Evolutionary conservation across 768 basidiomycete species (phyloP).

Genomic region (Clitopilus passeckerianus): DNA sequence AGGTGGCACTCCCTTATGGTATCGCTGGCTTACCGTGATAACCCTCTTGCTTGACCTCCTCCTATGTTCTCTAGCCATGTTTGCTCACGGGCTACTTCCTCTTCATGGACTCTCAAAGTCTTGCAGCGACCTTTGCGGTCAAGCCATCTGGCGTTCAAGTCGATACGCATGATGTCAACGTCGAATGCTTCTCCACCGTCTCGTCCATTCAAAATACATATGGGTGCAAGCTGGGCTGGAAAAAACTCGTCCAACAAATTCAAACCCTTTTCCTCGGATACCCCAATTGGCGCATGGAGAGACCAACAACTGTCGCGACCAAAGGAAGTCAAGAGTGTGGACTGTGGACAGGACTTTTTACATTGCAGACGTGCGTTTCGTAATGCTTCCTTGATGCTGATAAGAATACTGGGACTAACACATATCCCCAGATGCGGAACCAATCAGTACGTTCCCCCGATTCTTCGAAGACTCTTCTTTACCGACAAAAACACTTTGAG

Average conservation of each 20-base stretch:
- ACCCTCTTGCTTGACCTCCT: not conserved
- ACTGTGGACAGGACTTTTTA: conserved; percentile 49
- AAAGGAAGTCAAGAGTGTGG: conserved; percentile 30
- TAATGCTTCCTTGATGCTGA: not conserved
- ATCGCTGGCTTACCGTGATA: not conserved
- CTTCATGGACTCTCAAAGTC: not conserved
- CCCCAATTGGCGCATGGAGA: conserved; percentile 63
- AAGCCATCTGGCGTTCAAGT: not conserved
- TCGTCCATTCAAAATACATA: conserved; percentile 64
- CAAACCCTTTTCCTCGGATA: conserved; percentile 53
- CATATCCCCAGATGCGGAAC: conserved; percentile 58
- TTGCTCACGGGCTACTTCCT: not conserved
- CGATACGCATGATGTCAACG: not conserved
- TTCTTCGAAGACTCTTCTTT: conserved; percentile 22
- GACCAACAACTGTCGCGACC: conserved; percentile 52
- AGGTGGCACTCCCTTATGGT: not conserved
- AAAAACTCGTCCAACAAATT: conserved; percentile 37
- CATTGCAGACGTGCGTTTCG: conserved; percentile 57
- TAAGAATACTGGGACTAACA: not conserved
- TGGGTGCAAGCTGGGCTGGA: conserved; percentile 75
- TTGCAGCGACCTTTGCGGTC: not conserved
- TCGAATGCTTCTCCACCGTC: conserved; percentile 7
- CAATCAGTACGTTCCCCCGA: conserved; percentile 56
- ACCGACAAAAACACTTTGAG: conserved; percentile 27
- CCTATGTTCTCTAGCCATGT: not conserved